Conservation (phyloP, 352 stramenopile species). For the Phytopythium helicoides region DNA sequence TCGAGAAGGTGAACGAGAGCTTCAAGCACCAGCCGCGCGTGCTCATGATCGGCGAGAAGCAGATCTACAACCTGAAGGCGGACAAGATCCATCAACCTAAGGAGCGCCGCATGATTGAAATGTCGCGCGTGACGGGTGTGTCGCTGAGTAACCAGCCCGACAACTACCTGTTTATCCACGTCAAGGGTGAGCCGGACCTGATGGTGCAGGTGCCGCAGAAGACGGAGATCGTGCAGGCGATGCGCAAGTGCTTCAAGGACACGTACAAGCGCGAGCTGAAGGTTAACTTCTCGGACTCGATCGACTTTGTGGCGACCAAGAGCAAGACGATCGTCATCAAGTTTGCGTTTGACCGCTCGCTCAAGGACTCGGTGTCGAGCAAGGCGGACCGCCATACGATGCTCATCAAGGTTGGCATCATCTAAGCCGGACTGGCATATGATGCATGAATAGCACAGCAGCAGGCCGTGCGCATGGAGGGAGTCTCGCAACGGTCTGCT, state of each 20-base stretch:
- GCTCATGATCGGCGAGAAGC: slow-evolving; percentile 69
- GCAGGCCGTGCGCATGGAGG: no score
- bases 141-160: slow-evolving; percentile 77
- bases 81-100: slow-evolving; percentile 84
- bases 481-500: no score
- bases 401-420: slow-evolving; percentile 67
- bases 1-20: slow-evolving; percentile 84
- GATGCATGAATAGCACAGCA: no score
- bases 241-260: slow-evolving; percentile 65
- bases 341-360: slow-evolving; percentile 63
- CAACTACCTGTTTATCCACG: slow-evolving; percentile 77
- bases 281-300: slow-evolving; percentile 62
- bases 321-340: slow-evolving; percentile 63
- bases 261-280: slow-evolving; percentile 49
- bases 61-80: slow-evolving; percentile 85
- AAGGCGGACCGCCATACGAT: slow-evolving; percentile 77
- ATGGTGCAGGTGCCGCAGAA: slow-evolving; percentile 73
- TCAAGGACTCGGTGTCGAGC: slow-evolving; percentile 54
- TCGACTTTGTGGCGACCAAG: slow-evolving; percentile 75
- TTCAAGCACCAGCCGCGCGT: slow-evolving; percentile 77
- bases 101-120: slow-evolving; percentile 69
- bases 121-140: slow-evolving; percentile 53
- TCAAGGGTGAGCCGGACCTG: slow-evolving; percentile 74
- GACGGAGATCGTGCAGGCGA: slow-evolving; percentile 74
- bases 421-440: slow-evolving; percentile 27